These are phyloP conservation scores for Chlamydomonas incerta DNA, from an alignment of 139 green algal species.

Conservation along the genomic window DNA sequence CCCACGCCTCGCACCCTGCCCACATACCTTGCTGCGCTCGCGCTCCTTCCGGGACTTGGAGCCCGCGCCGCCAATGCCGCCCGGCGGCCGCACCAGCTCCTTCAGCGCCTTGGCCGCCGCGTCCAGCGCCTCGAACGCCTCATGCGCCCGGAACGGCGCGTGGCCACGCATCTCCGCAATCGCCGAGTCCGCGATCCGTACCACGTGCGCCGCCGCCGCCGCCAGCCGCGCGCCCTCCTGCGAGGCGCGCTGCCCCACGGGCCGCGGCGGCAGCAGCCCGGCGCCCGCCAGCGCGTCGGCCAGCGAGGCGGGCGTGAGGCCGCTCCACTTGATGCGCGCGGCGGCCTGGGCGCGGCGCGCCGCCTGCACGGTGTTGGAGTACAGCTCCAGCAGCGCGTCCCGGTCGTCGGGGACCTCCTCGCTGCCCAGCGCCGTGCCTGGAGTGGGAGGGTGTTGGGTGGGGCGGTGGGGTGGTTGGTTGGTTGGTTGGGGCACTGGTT, in stretches of 20 bases:
- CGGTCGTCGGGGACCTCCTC: neutral
- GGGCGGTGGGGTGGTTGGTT: neutral
- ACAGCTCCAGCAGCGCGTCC: neutral
- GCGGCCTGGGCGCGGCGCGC: constrained; percentile 1
- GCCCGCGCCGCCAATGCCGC: too few species aligned
- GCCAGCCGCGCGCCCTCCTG: neutral
- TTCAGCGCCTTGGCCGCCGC: neutral
- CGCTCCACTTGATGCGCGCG: constrained; percentile 18
- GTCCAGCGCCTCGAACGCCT: neutral
- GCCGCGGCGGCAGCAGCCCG: constrained; percentile 31
- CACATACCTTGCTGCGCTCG: too few species aligned
- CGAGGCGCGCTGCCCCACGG: neutral
- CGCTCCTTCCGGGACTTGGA: too few species aligned
- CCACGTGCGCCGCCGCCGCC: neutral
- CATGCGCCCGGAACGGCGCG: neutral
- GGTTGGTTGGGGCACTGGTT: too few species aligned
- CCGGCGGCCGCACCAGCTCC: neutral
- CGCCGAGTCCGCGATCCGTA: neutral
- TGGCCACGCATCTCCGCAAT: neutral
- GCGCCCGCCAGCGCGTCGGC: neutral
- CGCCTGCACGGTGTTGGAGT: constrained; percentile 13
- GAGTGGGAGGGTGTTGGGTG: neutral
- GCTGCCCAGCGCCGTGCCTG: constrained; percentile 1
- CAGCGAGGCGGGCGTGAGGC: constrained; percentile 11
- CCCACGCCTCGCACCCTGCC: too few species aligned